Base-by-base conservation (phyloP, 1,284 basidiomycete genomes). In the Cryptococcus deneoformans region DNA sequence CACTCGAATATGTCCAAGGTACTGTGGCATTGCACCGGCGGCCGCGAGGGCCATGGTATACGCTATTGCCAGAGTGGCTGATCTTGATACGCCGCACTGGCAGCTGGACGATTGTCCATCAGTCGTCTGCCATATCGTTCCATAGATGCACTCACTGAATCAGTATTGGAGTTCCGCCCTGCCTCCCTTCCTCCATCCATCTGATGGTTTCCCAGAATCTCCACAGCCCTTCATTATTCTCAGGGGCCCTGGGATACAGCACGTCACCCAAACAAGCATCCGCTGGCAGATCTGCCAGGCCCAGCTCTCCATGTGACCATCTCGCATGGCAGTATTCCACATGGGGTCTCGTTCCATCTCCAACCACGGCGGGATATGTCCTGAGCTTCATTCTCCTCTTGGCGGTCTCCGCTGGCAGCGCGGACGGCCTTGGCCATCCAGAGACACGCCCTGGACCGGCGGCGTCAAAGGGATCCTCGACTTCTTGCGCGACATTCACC, bases 401-500 rank as follows among this genome's bases (percentile, higher is more conserved):
- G 20, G 20, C 20, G 20, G 20, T 20, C 20, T 20, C 20, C 20
- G 20, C 20, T 20, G 20, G 20, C 20, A 20, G 20, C 20, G 20
- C 20, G 20, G 34, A 10, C 12, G 48, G 10, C 49, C 55, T 10
- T 24, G 49, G 6, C 45, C 52, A 46, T 11, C 52, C 44, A 12
- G 34, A 64, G 24, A 73, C 63, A 12, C 79, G 61, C 3, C 35
- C 46, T 9, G 42, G 39, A 6, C 38, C 37, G 6, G 40, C 20
- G 20, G 20, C 20, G 16, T 88, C 87, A 68, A 90, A 90, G 20
- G 90, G 88, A 46, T 87, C 87, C 36, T 84, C 79, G 59, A 96
- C 88, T 77, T 96, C 92, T 78, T 96, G 95, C 38, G 95, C 95
- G 38, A 98, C 95, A 75, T 97, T 97, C 74, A 98, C 83, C 16